phyloP scores from a whole-genome alignment of 768 basidiomycete species.

The Gyrodon lividus region DNA sequence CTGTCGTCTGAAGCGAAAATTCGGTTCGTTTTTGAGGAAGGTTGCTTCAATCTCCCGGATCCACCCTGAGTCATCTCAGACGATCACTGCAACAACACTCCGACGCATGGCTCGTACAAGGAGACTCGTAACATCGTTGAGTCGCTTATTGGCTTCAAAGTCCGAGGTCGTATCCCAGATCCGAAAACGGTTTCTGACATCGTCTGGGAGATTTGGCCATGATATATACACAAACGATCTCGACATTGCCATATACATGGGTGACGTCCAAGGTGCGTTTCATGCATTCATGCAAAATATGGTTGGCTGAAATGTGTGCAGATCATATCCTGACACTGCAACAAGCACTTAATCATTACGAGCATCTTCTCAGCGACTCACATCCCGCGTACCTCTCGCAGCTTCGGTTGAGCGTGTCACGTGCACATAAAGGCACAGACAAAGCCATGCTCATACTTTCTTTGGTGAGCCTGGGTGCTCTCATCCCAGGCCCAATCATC shows the following conservation, averaged over 20 bases:
- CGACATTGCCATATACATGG: conserved; percentile 84
- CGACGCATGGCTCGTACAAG: conserved; percentile 78
- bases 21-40: conserved; percentile 14
- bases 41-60: not conserved
- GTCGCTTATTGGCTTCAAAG: conserved; percentile 75
- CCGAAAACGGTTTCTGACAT: conserved; percentile 62
- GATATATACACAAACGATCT: conserved; percentile 44
- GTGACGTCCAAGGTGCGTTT: conserved; percentile 81
- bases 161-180: conserved; percentile 79
- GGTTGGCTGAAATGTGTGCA: conserved; percentile 28
- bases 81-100: conserved; percentile 51
- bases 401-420: conserved; percentile 59
- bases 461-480: conserved; percentile 61
- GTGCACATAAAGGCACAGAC: conserved; percentile 62
- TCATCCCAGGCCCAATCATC: conserved; percentile 60
- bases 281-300: not conserved
- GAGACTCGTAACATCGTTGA: conserved; percentile 74
- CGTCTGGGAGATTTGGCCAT: conserved; percentile 36
- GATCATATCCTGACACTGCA: conserved; percentile 91
- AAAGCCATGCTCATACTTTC: conserved; percentile 66
- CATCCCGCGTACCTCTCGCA: conserved; percentile 85
- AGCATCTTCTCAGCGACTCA: conserved; percentile 83
- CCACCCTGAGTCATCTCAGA: conserved; percentile 17
- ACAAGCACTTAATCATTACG: conserved; percentile 80
- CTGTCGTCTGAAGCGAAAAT: conserved; percentile 36